Evolutionary conservation across 257 asterid species (phyloP).

Genomic region (Solanum raphanifolium): DNA sequence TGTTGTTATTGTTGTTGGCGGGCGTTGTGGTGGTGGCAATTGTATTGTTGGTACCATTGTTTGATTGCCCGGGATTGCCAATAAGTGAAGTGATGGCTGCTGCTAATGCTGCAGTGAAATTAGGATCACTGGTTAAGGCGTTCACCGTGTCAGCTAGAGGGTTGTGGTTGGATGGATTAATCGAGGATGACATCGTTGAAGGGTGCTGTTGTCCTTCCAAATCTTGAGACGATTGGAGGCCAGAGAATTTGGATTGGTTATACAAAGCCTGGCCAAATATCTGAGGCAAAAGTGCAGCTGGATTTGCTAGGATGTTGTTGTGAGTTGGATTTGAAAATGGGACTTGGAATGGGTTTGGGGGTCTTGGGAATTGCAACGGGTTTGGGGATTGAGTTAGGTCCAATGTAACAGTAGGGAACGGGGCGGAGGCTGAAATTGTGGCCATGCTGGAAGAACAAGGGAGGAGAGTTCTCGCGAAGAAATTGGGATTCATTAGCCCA

Average conservation of each 20-base stretch:
- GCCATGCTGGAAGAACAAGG: constrained; percentile 92
- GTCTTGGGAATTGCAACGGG: constrained; percentile 20
- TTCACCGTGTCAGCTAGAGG: constrained; percentile 51
- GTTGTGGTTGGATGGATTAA: constrained; percentile 32
- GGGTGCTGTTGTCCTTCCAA: constrained; percentile 7
- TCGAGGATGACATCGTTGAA: constrained; percentile 1
- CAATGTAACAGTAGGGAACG: constrained; percentile 83
- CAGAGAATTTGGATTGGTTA: constrained; percentile 74
- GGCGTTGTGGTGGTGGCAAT: background rate
- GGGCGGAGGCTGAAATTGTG: constrained; percentile 89
- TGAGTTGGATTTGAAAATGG: constrained; percentile 40
- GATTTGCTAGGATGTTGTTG: constrained; percentile 9
- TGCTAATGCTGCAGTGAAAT: constrained; percentile 65
- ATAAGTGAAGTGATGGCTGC: constrained; percentile 64
- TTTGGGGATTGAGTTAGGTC: constrained; percentile 76
- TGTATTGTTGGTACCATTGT: constrained; percentile 11
- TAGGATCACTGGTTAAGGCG: constrained; percentile 67
- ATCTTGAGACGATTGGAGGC: constrained; percentile 68
- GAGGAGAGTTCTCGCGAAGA: constrained; percentile 67
- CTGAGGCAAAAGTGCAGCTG: constrained; percentile 56
- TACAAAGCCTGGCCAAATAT: constrained; percentile 58
- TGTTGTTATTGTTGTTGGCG: constrained; percentile 19
- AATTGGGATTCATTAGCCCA: constrained; percentile 66
- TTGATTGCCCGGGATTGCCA: constrained; percentile 32
- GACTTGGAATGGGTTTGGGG: constrained; percentile 41